Evolutionary conservation across 352 stramenopile genomes (phyloP).

Genomic region (Pythium scleroteichum): DNA sequence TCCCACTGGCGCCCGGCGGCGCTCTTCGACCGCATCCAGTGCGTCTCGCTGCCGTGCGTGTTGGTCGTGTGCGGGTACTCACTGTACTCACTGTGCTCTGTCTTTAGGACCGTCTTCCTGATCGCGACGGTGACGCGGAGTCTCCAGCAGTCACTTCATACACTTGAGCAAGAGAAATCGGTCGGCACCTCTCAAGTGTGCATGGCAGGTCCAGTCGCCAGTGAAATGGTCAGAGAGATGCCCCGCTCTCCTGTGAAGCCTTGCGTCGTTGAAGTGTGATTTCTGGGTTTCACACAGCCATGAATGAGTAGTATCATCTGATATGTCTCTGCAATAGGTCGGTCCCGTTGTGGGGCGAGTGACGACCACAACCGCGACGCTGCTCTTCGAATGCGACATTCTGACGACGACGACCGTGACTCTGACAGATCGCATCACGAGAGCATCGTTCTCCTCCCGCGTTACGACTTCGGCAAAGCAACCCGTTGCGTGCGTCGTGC

Average conservation of each 20-base stretch:
- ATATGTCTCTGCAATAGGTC: no score
- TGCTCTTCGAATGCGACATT: constrained; percentile 3
- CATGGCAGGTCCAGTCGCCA: neutral
- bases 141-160: no score
- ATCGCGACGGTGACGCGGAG: no score
- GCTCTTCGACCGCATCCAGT: constrained; percentile 60
- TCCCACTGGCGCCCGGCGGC: constrained; percentile 58
- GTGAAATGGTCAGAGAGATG: neutral
- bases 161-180: no score
- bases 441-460: neutral
- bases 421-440: constrained; percentile 4
- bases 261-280: no score
- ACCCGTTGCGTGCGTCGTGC: neutral
- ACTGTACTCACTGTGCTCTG: no score
- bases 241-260: no score
- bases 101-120: no score
- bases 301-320: neutral
- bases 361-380: neutral
- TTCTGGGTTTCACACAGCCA: neutral
- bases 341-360: neutral
- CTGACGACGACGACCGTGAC: neutral
- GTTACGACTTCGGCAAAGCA: neutral
- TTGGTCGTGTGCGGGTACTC: no score
- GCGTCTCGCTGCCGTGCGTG: no score
- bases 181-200: no score